These are phyloP conservation scores for Lachnellula occidentalis DNA, from an alignment of 2,329 filamentous ascomycete genomes.

Conservation along the genomic window DNA sequence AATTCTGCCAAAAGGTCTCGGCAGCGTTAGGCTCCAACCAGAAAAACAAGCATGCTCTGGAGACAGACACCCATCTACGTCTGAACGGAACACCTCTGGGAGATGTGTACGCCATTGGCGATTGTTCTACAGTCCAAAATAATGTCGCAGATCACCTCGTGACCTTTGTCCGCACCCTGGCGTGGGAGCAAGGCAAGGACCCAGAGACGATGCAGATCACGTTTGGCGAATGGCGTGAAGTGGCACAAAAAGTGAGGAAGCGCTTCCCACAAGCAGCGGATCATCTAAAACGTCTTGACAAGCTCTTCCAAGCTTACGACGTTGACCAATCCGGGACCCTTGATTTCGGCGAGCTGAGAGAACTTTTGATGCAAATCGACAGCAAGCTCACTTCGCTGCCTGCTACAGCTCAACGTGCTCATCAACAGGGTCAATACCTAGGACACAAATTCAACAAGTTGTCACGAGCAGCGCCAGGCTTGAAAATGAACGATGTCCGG, in stretches of 20 bases:
- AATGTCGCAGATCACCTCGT: constrained; percentile 90
- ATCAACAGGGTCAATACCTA: constrained; percentile 92
- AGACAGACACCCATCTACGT: constrained; percentile 90
- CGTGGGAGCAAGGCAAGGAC: constrained; percentile 88
- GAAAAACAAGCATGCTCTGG: constrained; percentile 84
- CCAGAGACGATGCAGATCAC: constrained; percentile 81
- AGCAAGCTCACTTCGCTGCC: constrained; percentile 89
- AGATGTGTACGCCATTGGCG: constrained; percentile 93
- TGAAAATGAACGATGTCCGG: constrained; percentile 72
- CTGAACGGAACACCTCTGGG: constrained; percentile 83
- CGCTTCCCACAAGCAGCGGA: constrained; percentile 86
- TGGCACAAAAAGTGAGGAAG: constrained; percentile 77
- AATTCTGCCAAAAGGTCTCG: constrained; percentile 71
- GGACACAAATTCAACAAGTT: constrained; percentile 92
- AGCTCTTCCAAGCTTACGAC: constrained; percentile 87
- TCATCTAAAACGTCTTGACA: constrained; percentile 84
- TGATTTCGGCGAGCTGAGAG: constrained; percentile 85
- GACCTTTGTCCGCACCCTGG: constrained; percentile 79
- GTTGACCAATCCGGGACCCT: constrained; percentile 88
- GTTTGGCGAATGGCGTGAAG: constrained; percentile 81
- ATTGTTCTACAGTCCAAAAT: constrained; percentile 96
- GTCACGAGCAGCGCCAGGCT: constrained; percentile 67
- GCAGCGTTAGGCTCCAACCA: constrained; percentile 71
- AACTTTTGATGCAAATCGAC: constrained; percentile 88
- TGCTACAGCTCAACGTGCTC: constrained; percentile 90